Evolutionary conservation across 1,284 basidiomycete genomes (phyloP).

Genomic region (Microbotryum silenes-acaulis): DNA sequence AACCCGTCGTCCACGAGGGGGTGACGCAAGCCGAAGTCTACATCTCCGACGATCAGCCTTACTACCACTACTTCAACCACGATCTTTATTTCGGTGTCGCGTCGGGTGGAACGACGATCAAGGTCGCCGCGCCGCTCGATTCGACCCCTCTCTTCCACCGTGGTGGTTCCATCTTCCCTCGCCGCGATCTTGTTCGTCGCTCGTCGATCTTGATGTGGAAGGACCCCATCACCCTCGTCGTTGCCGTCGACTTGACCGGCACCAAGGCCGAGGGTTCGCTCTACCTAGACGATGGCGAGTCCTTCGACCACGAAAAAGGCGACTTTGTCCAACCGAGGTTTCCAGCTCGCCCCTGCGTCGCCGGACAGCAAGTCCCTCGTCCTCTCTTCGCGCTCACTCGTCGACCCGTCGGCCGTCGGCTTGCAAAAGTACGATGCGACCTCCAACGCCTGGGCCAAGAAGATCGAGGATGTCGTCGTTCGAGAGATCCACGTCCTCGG

Average conservation of each 20-base stretch:
- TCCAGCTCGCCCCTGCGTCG: conserved; percentile 48
- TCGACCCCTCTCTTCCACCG: conserved; percentile 78
- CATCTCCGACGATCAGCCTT: conserved; percentile 81
- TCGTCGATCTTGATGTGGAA: conserved; percentile 78
- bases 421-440: conserved; percentile 38
- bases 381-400: conserved; percentile 51
- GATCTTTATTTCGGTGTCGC: conserved; percentile 57
- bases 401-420: conserved; percentile 46
- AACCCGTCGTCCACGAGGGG: conserved; percentile 75
- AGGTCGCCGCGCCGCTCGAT: conserved; percentile 66
- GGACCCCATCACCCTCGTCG: conserved; percentile 87
- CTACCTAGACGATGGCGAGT: conserved; percentile 91
- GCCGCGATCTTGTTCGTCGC: conserved; percentile 76
- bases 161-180: conserved; percentile 83
- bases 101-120: conserved; percentile 56
- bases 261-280: conserved; percentile 65
- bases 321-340: conserved; percentile 74
- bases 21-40: conserved; percentile 68
- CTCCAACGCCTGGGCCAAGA: conserved; percentile 60
- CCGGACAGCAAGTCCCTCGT: conserved; percentile 46
- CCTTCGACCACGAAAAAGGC: conserved; percentile 68
- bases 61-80: conserved; percentile 86
- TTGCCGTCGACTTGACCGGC: conserved; percentile 64
- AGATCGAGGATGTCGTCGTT: conserved; percentile 59
- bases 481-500: conserved; percentile 76